Conservation (phyloP, 2,329 filamentous ascomycete species). For the Mollisia scopiformis region DNA sequence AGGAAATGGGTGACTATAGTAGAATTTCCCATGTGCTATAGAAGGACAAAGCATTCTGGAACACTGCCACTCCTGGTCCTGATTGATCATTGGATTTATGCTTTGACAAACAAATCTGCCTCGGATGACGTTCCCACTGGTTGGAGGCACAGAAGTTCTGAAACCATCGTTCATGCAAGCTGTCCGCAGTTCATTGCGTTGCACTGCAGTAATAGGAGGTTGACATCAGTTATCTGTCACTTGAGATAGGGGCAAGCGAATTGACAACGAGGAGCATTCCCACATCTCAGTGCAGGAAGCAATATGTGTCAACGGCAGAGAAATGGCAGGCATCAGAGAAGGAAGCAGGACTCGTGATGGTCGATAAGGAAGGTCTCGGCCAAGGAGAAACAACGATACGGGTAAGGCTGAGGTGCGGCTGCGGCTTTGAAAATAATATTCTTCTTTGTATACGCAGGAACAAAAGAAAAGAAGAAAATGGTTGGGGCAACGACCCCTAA, state of each 20-base stretch:
- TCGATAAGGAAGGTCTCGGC: not conserved
- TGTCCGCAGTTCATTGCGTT: not conserved
- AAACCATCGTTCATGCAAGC: not conserved
- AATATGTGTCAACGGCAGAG: not conserved
- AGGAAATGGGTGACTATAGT: not conserved
- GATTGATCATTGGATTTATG: not conserved
- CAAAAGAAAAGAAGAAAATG: not conserved
- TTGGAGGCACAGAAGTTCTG: not conserved
- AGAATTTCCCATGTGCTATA: not conserved
- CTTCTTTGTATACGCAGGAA: constrained; percentile 5
- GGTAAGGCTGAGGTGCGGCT: constrained; percentile 6
- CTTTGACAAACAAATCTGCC: not conserved
- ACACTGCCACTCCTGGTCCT: not conserved
- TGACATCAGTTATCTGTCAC: too few species aligned
- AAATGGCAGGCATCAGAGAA: not conserved
- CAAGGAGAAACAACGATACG: constrained; percentile 3
- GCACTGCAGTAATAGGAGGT: not conserved
- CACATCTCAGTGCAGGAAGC: not conserved
- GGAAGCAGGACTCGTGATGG: not conserved
- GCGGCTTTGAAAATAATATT: not conserved
- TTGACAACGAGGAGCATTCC: not conserved
- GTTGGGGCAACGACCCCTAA: too few species aligned
- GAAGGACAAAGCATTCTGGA: not conserved
- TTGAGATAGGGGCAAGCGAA: not conserved
- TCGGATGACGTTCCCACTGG: not conserved